phyloP scores from a whole-genome alignment of 129 eudicot genomes.

The Tagetes patula region DNA sequence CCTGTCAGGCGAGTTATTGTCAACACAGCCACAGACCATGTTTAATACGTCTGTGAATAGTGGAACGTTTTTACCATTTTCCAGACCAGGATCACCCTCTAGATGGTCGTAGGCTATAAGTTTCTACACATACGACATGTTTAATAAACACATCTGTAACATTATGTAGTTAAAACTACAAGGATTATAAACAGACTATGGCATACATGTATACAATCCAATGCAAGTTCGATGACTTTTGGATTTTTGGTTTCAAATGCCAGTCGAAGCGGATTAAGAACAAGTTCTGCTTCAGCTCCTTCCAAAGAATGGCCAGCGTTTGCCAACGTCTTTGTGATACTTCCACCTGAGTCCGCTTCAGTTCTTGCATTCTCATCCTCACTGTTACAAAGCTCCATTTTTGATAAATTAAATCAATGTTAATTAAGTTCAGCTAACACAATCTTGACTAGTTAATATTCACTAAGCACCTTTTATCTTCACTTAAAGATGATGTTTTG shows the following conservation, averaged over 20 bases:
- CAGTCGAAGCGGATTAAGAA: conserved; percentile 80
- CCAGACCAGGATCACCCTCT: conserved; percentile 95
- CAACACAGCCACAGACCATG: conserved; percentile 83
- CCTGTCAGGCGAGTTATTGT: conserved; percentile 94
- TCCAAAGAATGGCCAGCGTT: conserved; percentile 75
- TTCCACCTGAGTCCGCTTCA: conserved; percentile 38
- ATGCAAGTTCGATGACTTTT: conserved; percentile 75
- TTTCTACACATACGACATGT: conserved; percentile 51
- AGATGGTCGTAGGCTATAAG: conserved; percentile 92
- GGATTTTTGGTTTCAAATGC: conserved; percentile 87
- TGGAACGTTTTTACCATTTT: conserved; percentile 62
- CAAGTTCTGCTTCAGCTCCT: conserved; percentile 70
- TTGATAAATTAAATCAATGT: conserved; percentile 30
- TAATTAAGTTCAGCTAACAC: conserved; percentile 16
- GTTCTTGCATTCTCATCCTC: conserved; percentile 45
- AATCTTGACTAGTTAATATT: conserved; percentile 20
- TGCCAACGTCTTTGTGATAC: conserved; percentile 58
- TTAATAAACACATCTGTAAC: not conserved
- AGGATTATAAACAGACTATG: conserved; percentile 18
- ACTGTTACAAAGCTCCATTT: conserved; percentile 42
- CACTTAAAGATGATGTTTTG: conserved; percentile 30
- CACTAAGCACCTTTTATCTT: conserved; percentile 50
- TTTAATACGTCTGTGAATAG: conserved; percentile 62
- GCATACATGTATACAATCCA: conserved; percentile 97
- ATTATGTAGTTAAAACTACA: conserved; percentile 12